These are phyloP conservation scores for Amphibolis antarctica DNA, from an alignment of 106 monocot genomes.

Conservation along the genomic window DNA sequence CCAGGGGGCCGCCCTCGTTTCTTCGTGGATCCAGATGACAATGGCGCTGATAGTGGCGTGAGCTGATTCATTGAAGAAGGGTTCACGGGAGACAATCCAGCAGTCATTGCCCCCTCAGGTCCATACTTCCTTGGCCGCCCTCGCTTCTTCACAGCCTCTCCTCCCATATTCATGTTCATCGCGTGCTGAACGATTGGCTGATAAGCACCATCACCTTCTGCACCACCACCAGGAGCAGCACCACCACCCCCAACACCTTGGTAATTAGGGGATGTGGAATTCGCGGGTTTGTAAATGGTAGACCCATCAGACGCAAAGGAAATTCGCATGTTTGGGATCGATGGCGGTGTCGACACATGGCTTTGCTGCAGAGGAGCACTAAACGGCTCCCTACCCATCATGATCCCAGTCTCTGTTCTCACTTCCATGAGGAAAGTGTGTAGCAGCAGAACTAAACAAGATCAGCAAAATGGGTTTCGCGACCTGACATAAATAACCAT, in stretches of 20 bases:
- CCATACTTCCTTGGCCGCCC: conserved; percentile 94
- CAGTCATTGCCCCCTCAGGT: conserved; percentile 65
- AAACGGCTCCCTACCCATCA: conserved; percentile 59
- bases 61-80: conserved; percentile 9
- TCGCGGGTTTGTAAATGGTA: conserved; percentile 56
- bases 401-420: conserved; percentile 57
- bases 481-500: background rate
- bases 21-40: conserved; percentile 16
- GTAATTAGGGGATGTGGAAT: conserved; percentile 22
- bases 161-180: conserved; percentile 31
- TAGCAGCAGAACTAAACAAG: background rate
- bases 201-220: background rate
- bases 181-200: conserved; percentile 15
- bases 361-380: conserved; percentile 37
- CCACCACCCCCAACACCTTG: conserved; percentile 23
- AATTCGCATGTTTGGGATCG: conserved; percentile 51
- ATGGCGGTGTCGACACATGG: conserved; percentile 31
- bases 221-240: background rate
- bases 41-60: conserved; percentile 3
- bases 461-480: background rate
- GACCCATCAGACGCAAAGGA: conserved; percentile 62
- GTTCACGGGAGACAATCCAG: conserved; percentile 22
- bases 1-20: conserved; percentile 52
- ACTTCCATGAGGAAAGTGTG: conserved; percentile 45
- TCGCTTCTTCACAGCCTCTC: conserved; percentile 65